phyloP scores from a whole-genome alignment of 768 basidiomycete genomes.

The Hortiboletus flavorubellus region DNA sequence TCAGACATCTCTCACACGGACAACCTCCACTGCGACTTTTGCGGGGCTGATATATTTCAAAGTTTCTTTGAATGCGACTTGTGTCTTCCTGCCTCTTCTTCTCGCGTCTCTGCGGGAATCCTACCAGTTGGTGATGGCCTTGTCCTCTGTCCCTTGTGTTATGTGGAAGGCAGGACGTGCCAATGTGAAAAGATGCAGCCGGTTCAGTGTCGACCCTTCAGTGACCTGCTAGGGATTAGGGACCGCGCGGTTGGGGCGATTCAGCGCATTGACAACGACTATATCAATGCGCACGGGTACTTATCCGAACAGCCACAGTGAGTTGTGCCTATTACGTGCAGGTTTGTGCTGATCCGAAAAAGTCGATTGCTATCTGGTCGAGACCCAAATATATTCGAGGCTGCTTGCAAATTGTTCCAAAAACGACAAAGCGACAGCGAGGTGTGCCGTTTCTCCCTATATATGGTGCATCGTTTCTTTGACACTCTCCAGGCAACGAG shows the following conservation, averaged over 20 bases:
- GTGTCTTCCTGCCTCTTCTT: conserved; percentile 36
- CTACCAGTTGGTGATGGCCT: conserved; percentile 41
- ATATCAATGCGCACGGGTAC: conserved; percentile 6
- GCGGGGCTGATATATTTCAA: conserved; percentile 77
- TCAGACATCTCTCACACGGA: conserved; percentile 18
- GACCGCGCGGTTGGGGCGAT: conserved; percentile 36
- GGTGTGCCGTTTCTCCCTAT: conserved; percentile 2
- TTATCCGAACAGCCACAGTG: conserved; percentile 21
- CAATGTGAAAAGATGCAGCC: conserved; percentile 58
- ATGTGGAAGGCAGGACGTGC: conserved; percentile 76
- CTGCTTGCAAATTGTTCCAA: conserved; percentile 28
- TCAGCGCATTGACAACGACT: conserved; percentile 9
- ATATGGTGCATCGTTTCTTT: background rate
- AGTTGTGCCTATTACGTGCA: conserved; percentile 9
- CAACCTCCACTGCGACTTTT: conserved; percentile 67
- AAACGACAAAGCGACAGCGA: conserved; percentile 16
- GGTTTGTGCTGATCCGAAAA: conserved; percentile 5
- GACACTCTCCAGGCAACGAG: conserved; percentile 8
- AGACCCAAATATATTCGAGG: conserved; percentile 31
- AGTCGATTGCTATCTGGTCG: conserved; percentile 26
- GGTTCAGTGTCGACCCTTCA: conserved; percentile 52
- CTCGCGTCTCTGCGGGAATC: conserved; percentile 10
- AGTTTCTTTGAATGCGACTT: conserved; percentile 69
- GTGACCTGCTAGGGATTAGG: conserved; percentile 42
- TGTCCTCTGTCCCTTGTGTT: conserved; percentile 67